Conservation (phyloP, 2,329 filamentous ascomycete genomes). For the Arthroderma sp. region DNA sequence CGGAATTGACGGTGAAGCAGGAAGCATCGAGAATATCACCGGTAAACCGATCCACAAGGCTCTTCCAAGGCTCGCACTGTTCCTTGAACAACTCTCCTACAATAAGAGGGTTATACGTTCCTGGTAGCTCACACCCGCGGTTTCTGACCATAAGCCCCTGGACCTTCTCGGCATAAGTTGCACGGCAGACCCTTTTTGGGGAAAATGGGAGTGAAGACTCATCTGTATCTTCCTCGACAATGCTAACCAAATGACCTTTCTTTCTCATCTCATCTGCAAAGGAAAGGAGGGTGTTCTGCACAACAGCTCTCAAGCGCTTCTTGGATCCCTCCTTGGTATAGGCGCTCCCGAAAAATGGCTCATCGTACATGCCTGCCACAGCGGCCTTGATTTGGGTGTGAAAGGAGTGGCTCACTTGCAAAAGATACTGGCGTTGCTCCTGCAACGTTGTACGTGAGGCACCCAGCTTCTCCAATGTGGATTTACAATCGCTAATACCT, state of each 20-base stretch:
- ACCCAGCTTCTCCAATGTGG: constrained; percentile 37
- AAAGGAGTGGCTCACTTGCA: constrained; percentile 22
- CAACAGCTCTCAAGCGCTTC: background rate
- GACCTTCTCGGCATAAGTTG: too few species aligned
- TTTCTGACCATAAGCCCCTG: constrained; percentile 11
- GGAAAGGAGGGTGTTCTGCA: background rate
- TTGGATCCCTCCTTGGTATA: background rate
- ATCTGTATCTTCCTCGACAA: background rate
- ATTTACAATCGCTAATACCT: constrained; percentile 22
- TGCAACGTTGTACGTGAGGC: constrained; percentile 10
- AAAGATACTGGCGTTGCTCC: constrained; percentile 36
- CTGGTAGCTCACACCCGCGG: constrained; percentile 44
- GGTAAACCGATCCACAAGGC: background rate
- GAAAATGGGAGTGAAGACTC: too few species aligned
- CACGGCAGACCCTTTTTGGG: too few species aligned
- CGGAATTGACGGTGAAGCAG: constrained; percentile 20
- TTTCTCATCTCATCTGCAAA: background rate
- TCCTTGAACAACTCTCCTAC: constrained; percentile 24
- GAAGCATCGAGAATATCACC: constrained; percentile 20
- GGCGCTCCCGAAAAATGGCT: background rate
- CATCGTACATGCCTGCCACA: background rate
- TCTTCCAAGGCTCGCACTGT: background rate
- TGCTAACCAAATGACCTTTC: background rate
- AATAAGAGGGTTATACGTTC: constrained; percentile 46
- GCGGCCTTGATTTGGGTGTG: background rate